Evolutionary conservation across 768 basidiomycete genomes (phyloP), one percentile per base, ranked within the genome.

Genomic region (Xanthoconium purpureum): DNA sequence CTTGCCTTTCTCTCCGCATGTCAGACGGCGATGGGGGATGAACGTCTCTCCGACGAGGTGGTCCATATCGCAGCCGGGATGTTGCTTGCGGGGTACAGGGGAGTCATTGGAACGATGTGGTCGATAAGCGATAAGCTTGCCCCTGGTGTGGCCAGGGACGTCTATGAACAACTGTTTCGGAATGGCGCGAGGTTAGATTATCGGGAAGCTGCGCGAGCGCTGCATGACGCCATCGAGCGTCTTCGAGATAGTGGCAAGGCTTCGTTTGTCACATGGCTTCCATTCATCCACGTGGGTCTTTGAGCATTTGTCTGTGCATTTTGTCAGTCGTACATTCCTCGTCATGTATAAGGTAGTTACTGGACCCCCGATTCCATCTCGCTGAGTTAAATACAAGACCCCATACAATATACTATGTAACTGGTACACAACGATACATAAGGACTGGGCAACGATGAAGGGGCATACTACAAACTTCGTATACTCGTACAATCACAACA

Each of bases 141-240:
- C 7, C 73, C 76, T 7, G 13, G 42, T 2, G 59, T 78, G 47
- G 66, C 75, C 9, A 55, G 58, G 42, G 61, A 63, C 17, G 70
- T 46, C 9, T 32, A 30, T 17, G 44, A 30, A 6, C 17, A 46
- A 17, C 44, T 32, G 15, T 46, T 46, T 15, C 29, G 30, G 14
- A 4, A 9, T 32, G 44, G 29, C 3, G 32, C 7, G 24, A 24
- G 24, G 17, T 43, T 40, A 5, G 54, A 59, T 43, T 43, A 35
- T n/a, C 44, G 46, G 33, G 44, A 47, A 13, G 53, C 49, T n/a
- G n/a, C 46, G 17, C 29, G 28, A 11, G 44, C 29, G 29, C 44
- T 45, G 44, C 44, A 30, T 8, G 10, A 6, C 3, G 32, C 46
- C 0, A 13, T 45, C 12, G 47, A 36, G 24, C 52, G 57, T 17